Evolutionary conservation across 2,329 filamentous ascomycete genomes (phyloP).

Genomic region (Epichloe gansuensis): DNA sequence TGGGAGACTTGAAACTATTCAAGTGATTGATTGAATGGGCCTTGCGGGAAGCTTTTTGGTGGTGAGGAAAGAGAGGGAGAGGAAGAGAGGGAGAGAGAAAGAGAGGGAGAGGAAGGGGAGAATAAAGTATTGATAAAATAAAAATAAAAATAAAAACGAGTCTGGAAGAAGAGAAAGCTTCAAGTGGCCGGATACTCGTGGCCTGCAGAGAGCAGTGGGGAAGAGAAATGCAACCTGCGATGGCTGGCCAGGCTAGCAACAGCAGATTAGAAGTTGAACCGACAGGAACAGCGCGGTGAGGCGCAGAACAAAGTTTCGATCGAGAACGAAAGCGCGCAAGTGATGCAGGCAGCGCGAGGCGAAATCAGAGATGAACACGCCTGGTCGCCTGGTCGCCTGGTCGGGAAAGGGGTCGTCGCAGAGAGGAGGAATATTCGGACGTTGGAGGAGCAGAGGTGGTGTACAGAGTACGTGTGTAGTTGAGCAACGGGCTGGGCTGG

Average conservation of each 20-base stretch:
- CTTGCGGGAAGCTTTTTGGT: neutral
- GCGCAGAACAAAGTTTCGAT: neutral
- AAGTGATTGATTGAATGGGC: neutral
- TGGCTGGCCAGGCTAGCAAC: neutral
- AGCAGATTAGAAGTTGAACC: neutral
- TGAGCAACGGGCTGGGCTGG: neutral
- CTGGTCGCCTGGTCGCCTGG: neutral
- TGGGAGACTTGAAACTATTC: neutral
- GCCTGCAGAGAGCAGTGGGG: conserved; percentile 1
- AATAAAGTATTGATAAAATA: no score
- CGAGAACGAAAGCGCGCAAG: neutral
- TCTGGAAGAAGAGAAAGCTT: neutral
- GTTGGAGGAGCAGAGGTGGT: neutral
- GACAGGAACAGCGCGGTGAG: neutral
- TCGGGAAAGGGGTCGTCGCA: conserved; percentile 1
- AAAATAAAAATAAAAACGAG: no score
- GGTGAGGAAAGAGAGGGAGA: neutral
- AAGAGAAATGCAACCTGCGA: neutral
- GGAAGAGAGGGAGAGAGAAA: neutral
- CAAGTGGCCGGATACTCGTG: neutral
- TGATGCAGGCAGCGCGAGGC: neutral
- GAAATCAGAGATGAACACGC: neutral
- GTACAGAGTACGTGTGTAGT: neutral
- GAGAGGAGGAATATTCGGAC: neutral
- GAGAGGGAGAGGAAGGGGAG: neutral